A percentile compares a stretch with the other conserved stretches of the same genome.
phyloP scores from a whole-genome alignment of 768 basidiomycete genomes.

The Calocybe gangraenosa region DNA sequence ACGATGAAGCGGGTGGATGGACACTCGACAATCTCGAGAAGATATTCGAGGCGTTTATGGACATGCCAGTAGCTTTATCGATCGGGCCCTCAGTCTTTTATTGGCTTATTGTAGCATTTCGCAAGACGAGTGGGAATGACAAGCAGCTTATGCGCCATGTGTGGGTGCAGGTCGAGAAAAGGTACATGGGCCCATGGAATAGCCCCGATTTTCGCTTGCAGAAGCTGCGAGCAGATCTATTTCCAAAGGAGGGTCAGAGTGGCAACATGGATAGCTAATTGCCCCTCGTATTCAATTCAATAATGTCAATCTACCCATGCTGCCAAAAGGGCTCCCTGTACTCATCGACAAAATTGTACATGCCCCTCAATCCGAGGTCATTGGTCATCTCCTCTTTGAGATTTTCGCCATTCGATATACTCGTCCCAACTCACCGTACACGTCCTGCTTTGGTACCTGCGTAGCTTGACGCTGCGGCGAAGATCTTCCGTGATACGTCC shows the following conservation, averaged over 20 bases:
- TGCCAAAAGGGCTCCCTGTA: too few relatives aligned
- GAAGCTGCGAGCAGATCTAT: conserved; percentile 33
- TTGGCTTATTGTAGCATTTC: conserved; percentile 68
- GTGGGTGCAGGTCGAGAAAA: conserved; percentile 52
- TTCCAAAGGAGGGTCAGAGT: conserved; percentile 21
- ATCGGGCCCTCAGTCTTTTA: conserved; percentile 48
- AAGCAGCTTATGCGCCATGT: conserved; percentile 44
- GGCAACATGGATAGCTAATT: background rate
- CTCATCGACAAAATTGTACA: too few relatives aligned
- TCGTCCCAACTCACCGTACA: conserved; percentile 71
- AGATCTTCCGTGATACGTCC: conserved; percentile 81
- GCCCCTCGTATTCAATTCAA: too few relatives aligned
- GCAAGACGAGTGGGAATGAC: conserved; percentile 54
- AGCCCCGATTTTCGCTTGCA: conserved; percentile 42
- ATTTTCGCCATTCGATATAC: conserved; percentile 68
- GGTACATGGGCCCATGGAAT: conserved; percentile 44
- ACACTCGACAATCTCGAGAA: conserved; percentile 48
- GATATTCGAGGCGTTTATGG: conserved; percentile 61
- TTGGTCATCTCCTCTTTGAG: background rate
- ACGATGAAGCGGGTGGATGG: conserved; percentile 35
- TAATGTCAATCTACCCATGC: too few relatives aligned
- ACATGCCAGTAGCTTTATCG: conserved; percentile 39
- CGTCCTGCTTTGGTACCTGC: conserved; percentile 77
- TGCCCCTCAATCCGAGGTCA: conserved; percentile 1
- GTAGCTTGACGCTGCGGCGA: conserved; percentile 68